Evolutionary conservation across 768 basidiomycete genomes (phyloP).

Genomic region (Hypsizygus marmoreus): DNA sequence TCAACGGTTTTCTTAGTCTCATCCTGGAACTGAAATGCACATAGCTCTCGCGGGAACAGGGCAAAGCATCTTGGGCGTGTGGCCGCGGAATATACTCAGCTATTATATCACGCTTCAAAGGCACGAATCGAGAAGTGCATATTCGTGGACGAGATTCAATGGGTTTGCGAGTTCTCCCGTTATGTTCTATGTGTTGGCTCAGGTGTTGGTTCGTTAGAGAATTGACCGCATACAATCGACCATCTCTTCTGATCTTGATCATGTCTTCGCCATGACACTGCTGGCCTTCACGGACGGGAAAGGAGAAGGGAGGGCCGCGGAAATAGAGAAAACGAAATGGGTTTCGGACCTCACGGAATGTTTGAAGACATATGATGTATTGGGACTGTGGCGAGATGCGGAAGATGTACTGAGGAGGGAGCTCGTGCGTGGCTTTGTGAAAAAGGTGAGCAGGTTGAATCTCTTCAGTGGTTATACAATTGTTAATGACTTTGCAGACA

Average conservation of each 20-base stretch:
- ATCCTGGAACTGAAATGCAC: conserved; percentile 7
- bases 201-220: conserved; percentile 44
- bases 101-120: conserved; percentile 87
- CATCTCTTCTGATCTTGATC: conserved; percentile 83
- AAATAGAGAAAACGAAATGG: conserved; percentile 65
- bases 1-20: not conserved
- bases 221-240: conserved; percentile 84
- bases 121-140: conserved; percentile 75
- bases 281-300: conserved; percentile 49
- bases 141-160: conserved; percentile 83
- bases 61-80: conserved; percentile 84
- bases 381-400: conserved; percentile 84
- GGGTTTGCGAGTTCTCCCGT: conserved; percentile 55
- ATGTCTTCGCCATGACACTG: conserved; percentile 71
- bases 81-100: conserved; percentile 88
- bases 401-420: conserved; percentile 81
- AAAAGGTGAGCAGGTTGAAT: conserved; percentile 56
- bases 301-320: conserved; percentile 49
- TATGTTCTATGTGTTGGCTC: conserved; percentile 1
- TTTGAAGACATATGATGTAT: conserved; percentile 73
- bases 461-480: not conserved
- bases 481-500: conserved; percentile 47
- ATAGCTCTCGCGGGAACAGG: conserved; percentile 60
- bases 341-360: conserved; percentile 75
- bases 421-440: conserved; percentile 74